Percentiles rank a stretch among this genome's conserved stretches.
Evolutionary conservation across 768 basidiomycete species (phyloP).

Genomic region (Strobilomyces echinocephalus): DNA sequence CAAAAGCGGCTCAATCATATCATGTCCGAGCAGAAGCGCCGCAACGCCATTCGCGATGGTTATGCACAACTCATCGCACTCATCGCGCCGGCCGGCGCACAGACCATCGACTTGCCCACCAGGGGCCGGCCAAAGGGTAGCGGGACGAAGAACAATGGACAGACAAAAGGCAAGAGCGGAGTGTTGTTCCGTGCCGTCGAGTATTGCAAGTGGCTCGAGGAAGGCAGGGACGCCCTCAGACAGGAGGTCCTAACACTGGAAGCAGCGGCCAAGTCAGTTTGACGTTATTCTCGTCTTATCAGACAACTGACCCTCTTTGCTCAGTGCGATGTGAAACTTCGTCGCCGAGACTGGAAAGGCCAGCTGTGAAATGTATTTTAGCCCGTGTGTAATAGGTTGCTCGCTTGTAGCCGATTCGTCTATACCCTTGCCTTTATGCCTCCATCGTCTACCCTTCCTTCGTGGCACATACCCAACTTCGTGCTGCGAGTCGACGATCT

Average conservation of each 20-base stretch:
- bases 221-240: slow-evolving; percentile 66
- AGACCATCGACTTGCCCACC: slow-evolving; percentile 68
- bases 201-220: slow-evolving; percentile 82
- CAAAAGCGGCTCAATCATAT: slow-evolving; percentile 92
- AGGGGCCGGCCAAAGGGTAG: slow-evolving; percentile 79
- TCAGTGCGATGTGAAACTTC: neutral
- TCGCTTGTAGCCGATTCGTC: slow-evolving; percentile 3
- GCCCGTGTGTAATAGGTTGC: neutral
- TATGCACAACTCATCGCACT: slow-evolving; percentile 82
- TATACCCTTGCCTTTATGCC: slow-evolving; percentile 16
- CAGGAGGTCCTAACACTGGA: slow-evolving; percentile 68
- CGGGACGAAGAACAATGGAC: slow-evolving; percentile 56
- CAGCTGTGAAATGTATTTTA: slow-evolving; percentile 4
- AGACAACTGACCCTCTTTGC: neutral
- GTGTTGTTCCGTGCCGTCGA: slow-evolving; percentile 84
- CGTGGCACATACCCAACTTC: slow-evolving; percentile 56
- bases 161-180: slow-evolving; percentile 84
- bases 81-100: slow-evolving; percentile 73
- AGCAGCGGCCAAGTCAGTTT: slow-evolving; percentile 34
- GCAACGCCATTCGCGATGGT: slow-evolving; percentile 87
- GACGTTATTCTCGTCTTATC: neutral
- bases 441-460: slow-evolving; percentile 20
- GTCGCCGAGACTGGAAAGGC: neutral
- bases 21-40: slow-evolving; percentile 90
- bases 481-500: slow-evolving; percentile 55